Evolutionary conservation across 805 yeast species (phyloP).

Genomic region (Cephaloascus fragrans): DNA sequence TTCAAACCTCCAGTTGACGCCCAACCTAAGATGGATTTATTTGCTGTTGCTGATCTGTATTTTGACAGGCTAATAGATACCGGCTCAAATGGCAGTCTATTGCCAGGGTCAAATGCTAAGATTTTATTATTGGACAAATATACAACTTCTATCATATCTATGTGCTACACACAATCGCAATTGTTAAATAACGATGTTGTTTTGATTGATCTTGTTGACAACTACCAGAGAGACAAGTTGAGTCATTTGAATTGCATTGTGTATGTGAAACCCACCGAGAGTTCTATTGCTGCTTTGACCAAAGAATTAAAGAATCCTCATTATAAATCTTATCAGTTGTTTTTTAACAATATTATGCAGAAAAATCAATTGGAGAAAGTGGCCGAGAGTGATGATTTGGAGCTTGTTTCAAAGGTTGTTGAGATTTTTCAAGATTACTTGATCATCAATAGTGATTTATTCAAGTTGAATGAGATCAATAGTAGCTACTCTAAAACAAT

Average conservation of each 20-base stretch:
- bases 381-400: conserved; percentile 87
- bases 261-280: conserved; percentile 64
- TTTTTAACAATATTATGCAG: conserved; percentile 64
- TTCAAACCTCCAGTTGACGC: too few relatives aligned
- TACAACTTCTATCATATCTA: conserved; percentile 80
- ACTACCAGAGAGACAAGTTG: conserved; percentile 54
- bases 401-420: conserved; percentile 62
- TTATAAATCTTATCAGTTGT: conserved; percentile 68
- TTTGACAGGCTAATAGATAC: conserved; percentile 20
- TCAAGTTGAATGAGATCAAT: conserved; percentile 23
- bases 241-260: conserved; percentile 77
- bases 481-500: conserved; percentile 17
- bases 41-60: conserved; percentile 34
- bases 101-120: conserved; percentile 34
- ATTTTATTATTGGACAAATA: conserved; percentile 71
- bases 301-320: conserved; percentile 72
- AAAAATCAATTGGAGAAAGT: conserved; percentile 76
- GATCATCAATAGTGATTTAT: conserved; percentile 63
- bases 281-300: conserved; percentile 47
- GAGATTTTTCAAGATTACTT: conserved; percentile 83
- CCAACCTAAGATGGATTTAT: conserved; percentile 42
- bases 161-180: conserved; percentile 82
- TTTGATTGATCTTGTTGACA: conserved; percentile 63
- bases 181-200: conserved; percentile 78
- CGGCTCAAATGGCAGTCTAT: conserved; percentile 21